These are phyloP conservation scores for Fragaria iinumae DNA, from an alignment of 306 rosid genomes.

Conservation along the genomic window DNA sequence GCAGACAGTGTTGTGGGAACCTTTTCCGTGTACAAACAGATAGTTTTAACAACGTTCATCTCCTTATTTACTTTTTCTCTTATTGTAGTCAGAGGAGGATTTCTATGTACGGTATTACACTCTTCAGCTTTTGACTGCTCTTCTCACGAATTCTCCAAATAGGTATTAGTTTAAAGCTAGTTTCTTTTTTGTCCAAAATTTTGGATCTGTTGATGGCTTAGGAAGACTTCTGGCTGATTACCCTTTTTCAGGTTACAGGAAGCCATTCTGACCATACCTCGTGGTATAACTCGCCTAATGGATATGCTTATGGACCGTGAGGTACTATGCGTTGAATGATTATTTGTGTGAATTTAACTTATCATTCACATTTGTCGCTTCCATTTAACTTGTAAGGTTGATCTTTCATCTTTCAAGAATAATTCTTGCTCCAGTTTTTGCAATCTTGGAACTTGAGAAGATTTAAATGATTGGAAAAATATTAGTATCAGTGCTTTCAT, in stretches of 20 bases:
- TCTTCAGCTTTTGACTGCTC: slow-evolving; percentile 88
- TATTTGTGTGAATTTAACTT: slow-evolving; percentile 3
- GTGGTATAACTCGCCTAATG: slow-evolving; percentile 90
- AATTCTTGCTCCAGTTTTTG: not conserved
- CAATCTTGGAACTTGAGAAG: not conserved
- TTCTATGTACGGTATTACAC: slow-evolving; percentile 92
- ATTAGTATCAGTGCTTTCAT: not conserved
- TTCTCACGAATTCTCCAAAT: slow-evolving; percentile 76
- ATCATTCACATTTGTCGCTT: slow-evolving; percentile 1
- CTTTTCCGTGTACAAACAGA: too few relatives aligned
- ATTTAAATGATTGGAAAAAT: not conserved
- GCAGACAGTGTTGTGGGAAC: not conserved
- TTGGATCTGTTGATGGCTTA: slow-evolving; percentile 11
- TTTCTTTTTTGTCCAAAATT: slow-evolving; percentile 18
- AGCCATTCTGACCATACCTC: slow-evolving; percentile 87
- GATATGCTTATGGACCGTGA: slow-evolving; percentile 99
- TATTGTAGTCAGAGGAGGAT: slow-evolving; percentile 85
- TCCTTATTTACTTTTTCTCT: slow-evolving; percentile 20
- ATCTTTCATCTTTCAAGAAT: not conserved
- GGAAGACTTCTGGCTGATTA: slow-evolving; percentile 38
- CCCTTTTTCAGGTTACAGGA: slow-evolving; percentile 79
- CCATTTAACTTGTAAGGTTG: slow-evolving; percentile 5
- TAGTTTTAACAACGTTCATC: not conserved
- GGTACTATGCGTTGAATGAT: slow-evolving; percentile 44
- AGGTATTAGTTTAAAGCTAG: slow-evolving; percentile 51